Conservation (phyloP, 2,329 filamentous ascomycete species). For the Trichoderma simmonsii region DNA sequence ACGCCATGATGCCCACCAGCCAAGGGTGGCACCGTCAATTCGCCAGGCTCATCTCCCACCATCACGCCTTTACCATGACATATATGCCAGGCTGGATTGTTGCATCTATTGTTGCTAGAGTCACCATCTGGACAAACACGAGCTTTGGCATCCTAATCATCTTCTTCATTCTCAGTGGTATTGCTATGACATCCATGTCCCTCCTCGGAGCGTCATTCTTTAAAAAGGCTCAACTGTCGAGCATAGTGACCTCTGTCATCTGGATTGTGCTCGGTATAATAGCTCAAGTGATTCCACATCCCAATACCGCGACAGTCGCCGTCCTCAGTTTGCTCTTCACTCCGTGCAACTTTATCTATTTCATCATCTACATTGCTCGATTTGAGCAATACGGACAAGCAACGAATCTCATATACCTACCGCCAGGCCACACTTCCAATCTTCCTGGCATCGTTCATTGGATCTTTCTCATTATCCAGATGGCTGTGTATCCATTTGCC, state of each 20-base stretch:
- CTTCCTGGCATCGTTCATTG: conserved; percentile 70
- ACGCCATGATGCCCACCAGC: conserved; percentile 69
- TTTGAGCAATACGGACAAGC: conserved; percentile 61
- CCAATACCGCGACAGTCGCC: conserved; percentile 58
- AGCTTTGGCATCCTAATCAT: conserved; percentile 61
- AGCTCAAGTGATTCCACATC: conserved; percentile 66
- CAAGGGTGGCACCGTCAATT: conserved; percentile 45
- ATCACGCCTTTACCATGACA: conserved; percentile 65
- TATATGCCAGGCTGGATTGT: conserved; percentile 47
- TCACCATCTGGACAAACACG: conserved; percentile 40
- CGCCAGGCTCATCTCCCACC: conserved; percentile 52
- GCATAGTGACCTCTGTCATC: conserved; percentile 68
- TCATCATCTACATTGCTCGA: conserved; percentile 67
- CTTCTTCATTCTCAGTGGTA: conserved; percentile 68
- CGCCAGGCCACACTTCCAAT: conserved; percentile 60
- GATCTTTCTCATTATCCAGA: conserved; percentile 71
- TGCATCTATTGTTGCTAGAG: conserved; percentile 38
- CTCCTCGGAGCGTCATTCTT: conserved; percentile 76
- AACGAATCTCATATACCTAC: conserved; percentile 56
- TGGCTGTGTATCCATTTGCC: conserved; percentile 63
- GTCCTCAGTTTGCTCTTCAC: conserved; percentile 73
- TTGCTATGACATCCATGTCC: conserved; percentile 71
- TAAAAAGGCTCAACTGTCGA: conserved; percentile 75
- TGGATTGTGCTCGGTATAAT: conserved; percentile 72
- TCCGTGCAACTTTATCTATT: conserved; percentile 79